Evolutionary conservation across 2,329 filamentous ascomycete genomes (phyloP).

Genomic region (Ceratocystis papillata): DNA sequence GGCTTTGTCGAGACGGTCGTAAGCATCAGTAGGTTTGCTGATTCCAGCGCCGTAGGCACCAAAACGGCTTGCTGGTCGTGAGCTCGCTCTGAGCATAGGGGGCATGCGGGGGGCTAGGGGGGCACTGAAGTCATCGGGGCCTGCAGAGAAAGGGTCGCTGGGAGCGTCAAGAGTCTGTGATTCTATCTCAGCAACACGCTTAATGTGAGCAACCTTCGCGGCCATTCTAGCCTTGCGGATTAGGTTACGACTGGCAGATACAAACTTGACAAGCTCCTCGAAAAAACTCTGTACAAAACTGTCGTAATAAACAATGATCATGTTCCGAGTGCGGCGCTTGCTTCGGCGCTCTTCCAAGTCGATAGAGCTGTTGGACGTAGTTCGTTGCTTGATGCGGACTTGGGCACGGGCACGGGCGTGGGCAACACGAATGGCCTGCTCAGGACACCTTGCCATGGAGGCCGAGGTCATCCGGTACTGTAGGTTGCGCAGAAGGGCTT

Average conservation of each 20-base stretch:
- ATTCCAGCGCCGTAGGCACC: conserved; percentile 27
- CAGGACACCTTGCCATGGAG: conserved; percentile 35
- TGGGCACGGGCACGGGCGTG: conserved; percentile 39
- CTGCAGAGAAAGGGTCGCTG: not conserved
- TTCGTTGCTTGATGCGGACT: conserved; percentile 41
- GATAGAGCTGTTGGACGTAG: conserved; percentile 43
- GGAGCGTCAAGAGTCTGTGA: conserved; percentile 36
- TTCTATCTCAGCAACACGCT: conserved; percentile 48
- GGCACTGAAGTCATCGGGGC: conserved; percentile 26
- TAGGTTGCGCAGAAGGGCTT: conserved; percentile 7
- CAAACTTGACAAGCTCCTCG: conserved; percentile 69
- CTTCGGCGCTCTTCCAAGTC: conserved; percentile 33
- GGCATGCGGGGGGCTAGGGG: conserved; percentile 29
- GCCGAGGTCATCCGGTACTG: conserved; percentile 26
- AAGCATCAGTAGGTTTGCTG: conserved; percentile 38
- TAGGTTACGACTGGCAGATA: conserved; percentile 69
- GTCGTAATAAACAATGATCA: conserved; percentile 88
- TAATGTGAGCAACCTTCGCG: conserved; percentile 58
- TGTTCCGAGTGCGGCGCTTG: conserved; percentile 58
- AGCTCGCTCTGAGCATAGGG: conserved; percentile 34
- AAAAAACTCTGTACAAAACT: conserved; percentile 74
- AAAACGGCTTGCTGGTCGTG: conserved; percentile 22
- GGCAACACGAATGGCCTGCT: conserved; percentile 38
- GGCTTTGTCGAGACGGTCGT: conserved; percentile 64
- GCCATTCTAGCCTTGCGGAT: conserved; percentile 84